Evolutionary conservation across 2,329 filamentous ascomycete genomes (phyloP).

Genomic region (Aspergillus calidoustus): DNA sequence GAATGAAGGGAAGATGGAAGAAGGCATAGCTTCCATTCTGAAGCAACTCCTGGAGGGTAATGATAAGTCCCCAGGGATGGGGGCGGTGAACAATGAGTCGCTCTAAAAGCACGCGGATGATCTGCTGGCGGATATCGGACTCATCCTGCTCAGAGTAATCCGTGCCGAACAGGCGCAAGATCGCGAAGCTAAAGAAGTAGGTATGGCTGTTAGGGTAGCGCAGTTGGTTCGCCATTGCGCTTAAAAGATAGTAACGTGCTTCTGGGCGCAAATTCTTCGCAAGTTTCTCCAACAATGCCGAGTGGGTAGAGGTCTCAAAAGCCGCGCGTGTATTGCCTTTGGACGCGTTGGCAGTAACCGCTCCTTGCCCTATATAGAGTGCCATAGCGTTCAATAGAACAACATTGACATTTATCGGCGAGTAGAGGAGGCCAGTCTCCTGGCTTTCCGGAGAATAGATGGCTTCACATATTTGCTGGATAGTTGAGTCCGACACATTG

Average conservation of each 20-base stretch:
- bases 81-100: conserved; percentile 86
- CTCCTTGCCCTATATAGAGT: conserved; percentile 78
- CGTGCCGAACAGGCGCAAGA: conserved; percentile 82
- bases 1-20: conserved; percentile 91
- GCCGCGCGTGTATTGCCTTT: conserved; percentile 61
- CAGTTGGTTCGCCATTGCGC: conserved; percentile 86
- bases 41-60: conserved; percentile 84
- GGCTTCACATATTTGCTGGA: conserved; percentile 76
- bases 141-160: conserved; percentile 73
- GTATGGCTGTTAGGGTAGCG: conserved; percentile 89
- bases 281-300: conserved; percentile 74
- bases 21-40: conserved; percentile 92
- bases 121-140: conserved; percentile 82
- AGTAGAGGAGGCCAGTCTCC: conserved; percentile 68
- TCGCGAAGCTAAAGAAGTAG: conserved; percentile 85
- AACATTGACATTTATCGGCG: conserved; percentile 70
- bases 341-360: conserved; percentile 63
- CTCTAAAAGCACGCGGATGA: conserved; percentile 86
- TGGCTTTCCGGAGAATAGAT: conserved; percentile 65
- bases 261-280: conserved; percentile 76
- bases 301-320: conserved; percentile 71
- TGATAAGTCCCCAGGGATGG: conserved; percentile 93
- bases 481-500: conserved; percentile 67
- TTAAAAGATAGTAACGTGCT: conserved; percentile 81
- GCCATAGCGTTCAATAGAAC: conserved; percentile 79